Conservation (phyloP, 2,329 filamentous ascomycete genomes). For the Dissoconium aciculare region DNA sequence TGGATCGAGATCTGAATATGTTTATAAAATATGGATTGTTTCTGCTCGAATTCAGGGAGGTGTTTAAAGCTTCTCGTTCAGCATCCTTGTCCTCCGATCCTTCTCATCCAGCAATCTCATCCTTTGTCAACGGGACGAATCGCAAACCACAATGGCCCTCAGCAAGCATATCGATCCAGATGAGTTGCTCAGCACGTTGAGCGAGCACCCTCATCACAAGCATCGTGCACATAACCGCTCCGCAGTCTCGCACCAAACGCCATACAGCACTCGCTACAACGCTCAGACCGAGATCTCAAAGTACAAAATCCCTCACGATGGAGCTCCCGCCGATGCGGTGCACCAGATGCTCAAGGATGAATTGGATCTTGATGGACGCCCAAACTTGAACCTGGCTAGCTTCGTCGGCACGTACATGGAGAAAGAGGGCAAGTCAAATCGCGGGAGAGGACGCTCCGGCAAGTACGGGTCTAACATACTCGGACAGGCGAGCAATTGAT, state of each 20-base stretch:
- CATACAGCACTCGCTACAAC: slow-evolving; percentile 43
- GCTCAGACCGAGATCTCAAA: slow-evolving; percentile 42
- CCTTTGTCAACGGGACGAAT: no score
- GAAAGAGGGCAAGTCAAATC: slow-evolving; percentile 30
- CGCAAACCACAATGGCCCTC: background rate
- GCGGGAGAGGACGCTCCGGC: slow-evolving; percentile 30
- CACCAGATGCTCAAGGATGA: slow-evolving; percentile 46
- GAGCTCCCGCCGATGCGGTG: slow-evolving; percentile 46
- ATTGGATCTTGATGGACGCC: slow-evolving; percentile 48
- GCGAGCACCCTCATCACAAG: slow-evolving; percentile 27
- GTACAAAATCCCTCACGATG: slow-evolving; percentile 42
- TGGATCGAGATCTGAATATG: no score
- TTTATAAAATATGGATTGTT: no score
- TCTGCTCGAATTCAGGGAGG: no score
- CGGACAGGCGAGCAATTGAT: slow-evolving; percentile 48
- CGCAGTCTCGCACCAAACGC: slow-evolving; percentile 39
- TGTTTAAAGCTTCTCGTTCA: no score
- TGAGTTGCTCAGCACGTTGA: slow-evolving; percentile 40
- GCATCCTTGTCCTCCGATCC: no score
- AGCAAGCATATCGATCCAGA: slow-evolving; percentile 22
- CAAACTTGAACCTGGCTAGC: slow-evolving; percentile 53
- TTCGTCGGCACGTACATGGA: slow-evolving; percentile 64
- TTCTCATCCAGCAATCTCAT: no score
- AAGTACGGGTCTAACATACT: no score
- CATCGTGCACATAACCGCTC: slow-evolving; percentile 26